These are phyloP conservation scores for Lojkania enalia DNA, from an alignment of 2,329 filamentous ascomycete genomes.

Conservation along the genomic window DNA sequence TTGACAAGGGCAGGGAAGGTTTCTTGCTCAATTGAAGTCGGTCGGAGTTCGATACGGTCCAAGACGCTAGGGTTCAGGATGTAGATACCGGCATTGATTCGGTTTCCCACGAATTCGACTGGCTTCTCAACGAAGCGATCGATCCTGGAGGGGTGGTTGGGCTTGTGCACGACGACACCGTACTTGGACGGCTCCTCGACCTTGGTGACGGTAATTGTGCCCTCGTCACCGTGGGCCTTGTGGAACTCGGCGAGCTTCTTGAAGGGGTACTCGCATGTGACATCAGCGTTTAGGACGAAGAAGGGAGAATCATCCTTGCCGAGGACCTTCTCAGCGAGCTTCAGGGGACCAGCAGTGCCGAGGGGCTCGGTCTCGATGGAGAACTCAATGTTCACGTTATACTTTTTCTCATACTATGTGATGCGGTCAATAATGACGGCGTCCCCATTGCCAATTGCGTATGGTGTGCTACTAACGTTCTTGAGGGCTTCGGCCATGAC, in stretches of 20 bases:
- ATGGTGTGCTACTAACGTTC: slow-evolving; percentile 63
- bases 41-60: slow-evolving; percentile 88
- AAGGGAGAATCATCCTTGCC: slow-evolving; percentile 93
- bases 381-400: slow-evolving; percentile 95
- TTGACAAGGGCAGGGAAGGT: slow-evolving; percentile 93
- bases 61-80: slow-evolving; percentile 93
- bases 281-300: slow-evolving; percentile 97
- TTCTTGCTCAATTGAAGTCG: slow-evolving; percentile 97
- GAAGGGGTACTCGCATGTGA: slow-evolving; percentile 98
- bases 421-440: slow-evolving; percentile 20
- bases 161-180: slow-evolving; percentile 97
- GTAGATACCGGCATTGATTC: slow-evolving; percentile 98
- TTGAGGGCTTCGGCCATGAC: slow-evolving; percentile 93
- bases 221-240: slow-evolving; percentile 89
- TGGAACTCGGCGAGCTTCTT: slow-evolving; percentile 88
- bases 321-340: slow-evolving; percentile 89
- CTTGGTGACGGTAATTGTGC: slow-evolving; percentile 97
- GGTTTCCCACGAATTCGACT: slow-evolving; percentile 96
- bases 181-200: slow-evolving; percentile 99
- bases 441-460: slow-evolving; percentile 5
- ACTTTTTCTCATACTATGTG: slow-evolving; percentile 77
- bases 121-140: slow-evolving; percentile 99
- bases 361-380: slow-evolving; percentile 95
- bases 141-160: slow-evolving; percentile 85
- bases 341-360: slow-evolving; percentile 91